These are phyloP conservation scores for Prunus mume DNA, from an alignment of 306 rosid species.

Conservation along the genomic window DNA sequence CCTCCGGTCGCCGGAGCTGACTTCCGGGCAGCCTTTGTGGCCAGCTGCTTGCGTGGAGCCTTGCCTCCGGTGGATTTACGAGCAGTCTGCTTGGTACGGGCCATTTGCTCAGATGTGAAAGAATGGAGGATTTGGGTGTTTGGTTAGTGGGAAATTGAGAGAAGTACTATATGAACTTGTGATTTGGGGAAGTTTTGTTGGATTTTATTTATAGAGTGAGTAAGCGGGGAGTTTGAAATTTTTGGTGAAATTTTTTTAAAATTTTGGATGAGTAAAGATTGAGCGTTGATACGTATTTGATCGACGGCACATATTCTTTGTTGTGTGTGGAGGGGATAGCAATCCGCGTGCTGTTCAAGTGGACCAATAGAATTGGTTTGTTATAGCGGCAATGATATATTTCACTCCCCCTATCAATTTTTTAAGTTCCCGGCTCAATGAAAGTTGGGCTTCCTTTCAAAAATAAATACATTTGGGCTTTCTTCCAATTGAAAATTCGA, in stretches of 20 bases:
- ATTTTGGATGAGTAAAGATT: neutral
- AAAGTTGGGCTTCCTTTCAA: neutral
- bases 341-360: neutral
- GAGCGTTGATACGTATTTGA: neutral
- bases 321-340: neutral
- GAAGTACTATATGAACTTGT: neutral
- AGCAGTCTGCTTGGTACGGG: slow-evolving; percentile 37
- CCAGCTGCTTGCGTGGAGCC: slow-evolving; percentile 36
- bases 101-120: slow-evolving; percentile 1
- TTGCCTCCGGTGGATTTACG: slow-evolving; percentile 37
- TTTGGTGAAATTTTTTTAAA: neutral
- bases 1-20: slow-evolving; percentile 37
- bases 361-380: neutral
- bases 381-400: neutral
- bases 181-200: neutral
- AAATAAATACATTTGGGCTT: too few relatives aligned
- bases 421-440: neutral
- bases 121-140: neutral
- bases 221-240: slow-evolving; percentile 1
- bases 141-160: neutral
- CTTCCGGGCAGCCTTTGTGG: slow-evolving; percentile 28
- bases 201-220: neutral
- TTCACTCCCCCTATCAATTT: neutral
- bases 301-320: neutral
- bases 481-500: too few relatives aligned